phyloP scores from a whole-genome alignment of 192 early-diverging fungal genomes.

The Backusella tuberculispora region DNA sequence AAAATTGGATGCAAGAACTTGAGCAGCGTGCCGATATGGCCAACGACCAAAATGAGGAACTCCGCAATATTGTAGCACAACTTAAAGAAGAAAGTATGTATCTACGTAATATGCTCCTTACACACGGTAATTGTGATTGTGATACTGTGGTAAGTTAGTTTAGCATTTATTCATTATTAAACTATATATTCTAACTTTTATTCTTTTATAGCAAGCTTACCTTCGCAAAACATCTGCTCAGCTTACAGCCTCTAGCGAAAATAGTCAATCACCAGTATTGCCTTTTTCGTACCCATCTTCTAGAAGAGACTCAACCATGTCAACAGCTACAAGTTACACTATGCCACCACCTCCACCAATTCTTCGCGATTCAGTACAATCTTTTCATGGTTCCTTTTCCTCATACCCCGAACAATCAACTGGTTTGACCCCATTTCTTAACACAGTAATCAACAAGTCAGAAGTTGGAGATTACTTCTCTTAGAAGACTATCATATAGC shows the following conservation, averaged over 20 bases:
- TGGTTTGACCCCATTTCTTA: conserved; percentile 26
- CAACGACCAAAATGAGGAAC: conserved; percentile 29
- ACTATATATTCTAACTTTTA: background rate
- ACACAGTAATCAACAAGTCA: conserved; percentile 14
- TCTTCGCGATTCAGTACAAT: no score
- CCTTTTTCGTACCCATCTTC: background rate
- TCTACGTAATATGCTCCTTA: conserved; percentile 36
- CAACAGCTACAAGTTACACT: background rate
- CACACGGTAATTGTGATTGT: conserved; percentile 41
- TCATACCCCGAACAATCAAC: conserved; percentile 6
- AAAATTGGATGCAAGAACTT: conserved; percentile 42
- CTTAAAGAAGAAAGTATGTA: conserved; percentile 40
- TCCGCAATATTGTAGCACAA: conserved; percentile 30
- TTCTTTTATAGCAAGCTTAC: conserved; percentile 16
- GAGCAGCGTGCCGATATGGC: conserved; percentile 35
- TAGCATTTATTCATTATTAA: background rate
- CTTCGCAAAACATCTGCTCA: conserved; percentile 30
- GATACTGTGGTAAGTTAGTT: conserved; percentile 22
- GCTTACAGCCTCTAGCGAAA: background rate
- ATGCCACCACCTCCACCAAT: background rate
- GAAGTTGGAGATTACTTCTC: conserved; percentile 16
- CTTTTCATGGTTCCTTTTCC: background rate
- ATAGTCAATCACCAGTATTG: background rate
- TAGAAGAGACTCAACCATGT: background rate
- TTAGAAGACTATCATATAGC: background rate